Conservation (phyloP, 805 yeast genomes). For the Wickerhamomyces strasburgensis region DNA sequence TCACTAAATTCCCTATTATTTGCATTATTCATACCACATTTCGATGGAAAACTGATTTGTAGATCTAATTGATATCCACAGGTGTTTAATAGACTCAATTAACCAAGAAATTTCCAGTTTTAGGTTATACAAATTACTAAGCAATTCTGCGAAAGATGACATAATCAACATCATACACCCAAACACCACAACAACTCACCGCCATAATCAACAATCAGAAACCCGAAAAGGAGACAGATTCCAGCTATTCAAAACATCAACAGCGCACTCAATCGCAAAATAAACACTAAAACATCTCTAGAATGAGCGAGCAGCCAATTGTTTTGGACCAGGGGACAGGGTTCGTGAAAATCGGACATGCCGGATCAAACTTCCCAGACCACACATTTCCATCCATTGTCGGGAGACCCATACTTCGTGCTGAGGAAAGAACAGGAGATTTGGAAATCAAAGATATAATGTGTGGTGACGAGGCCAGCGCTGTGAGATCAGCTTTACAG, state of each 20-base stretch:
- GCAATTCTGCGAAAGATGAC: too few relatives aligned
- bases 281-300: constrained; percentile 1
- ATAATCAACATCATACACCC: too few relatives aligned
- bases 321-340: constrained; percentile 99
- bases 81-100: too few relatives aligned
- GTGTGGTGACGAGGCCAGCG: constrained; percentile 96
- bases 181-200: not conserved
- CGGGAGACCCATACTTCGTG: constrained; percentile 94
- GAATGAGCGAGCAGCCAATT: constrained; percentile 25
- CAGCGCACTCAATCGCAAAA: not conserved
- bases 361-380: constrained; percentile 96
- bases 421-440: constrained; percentile 81
- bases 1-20: not conserved
- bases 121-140: not conserved
- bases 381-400: constrained; percentile 95
- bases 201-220: not conserved
- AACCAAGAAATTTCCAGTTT: too few relatives aligned
- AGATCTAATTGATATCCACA: too few relatives aligned
- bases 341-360: constrained; percentile 94
- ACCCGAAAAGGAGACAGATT: constrained; percentile 10
- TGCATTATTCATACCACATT: too few relatives aligned
- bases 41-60: too few relatives aligned
- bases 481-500: constrained; percentile 84
- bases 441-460: constrained; percentile 88
- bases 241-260: too few relatives aligned